Percentiles rank a stretch among this genome's conserved stretches.
Evolutionary conservation across 495 filamentous ascomycete species (phyloP).

Genomic region (Durotheca rogersii): DNA sequence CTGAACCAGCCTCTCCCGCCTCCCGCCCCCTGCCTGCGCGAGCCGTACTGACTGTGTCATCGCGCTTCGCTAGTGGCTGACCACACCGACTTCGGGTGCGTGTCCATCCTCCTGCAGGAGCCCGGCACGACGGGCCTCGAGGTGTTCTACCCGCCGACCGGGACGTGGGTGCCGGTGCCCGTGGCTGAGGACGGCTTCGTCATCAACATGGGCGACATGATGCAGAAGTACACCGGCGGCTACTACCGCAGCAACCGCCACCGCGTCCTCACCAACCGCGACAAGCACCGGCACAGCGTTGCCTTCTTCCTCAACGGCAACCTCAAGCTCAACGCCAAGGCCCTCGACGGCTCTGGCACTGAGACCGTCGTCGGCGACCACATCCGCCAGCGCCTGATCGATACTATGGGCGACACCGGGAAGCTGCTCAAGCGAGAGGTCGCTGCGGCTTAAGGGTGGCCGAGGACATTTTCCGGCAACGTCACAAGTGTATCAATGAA

Average conservation of each 20-base stretch:
- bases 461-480: background rate
- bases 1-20: no score
- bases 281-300: constrained; percentile 28
- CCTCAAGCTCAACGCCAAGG: constrained; percentile 1
- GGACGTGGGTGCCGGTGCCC: constrained; percentile 39
- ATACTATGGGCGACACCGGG: constrained; percentile 7
- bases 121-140: constrained; percentile 42
- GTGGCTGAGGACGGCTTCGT: constrained; percentile 39
- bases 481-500: background rate
- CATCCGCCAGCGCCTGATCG: constrained; percentile 5
- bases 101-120: constrained; percentile 45
- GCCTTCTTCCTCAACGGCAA: constrained; percentile 6
- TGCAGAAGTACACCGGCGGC: constrained; percentile 41
- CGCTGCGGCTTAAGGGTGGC: background rate
- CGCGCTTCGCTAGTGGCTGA: constrained; percentile 19
- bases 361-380: constrained; percentile 6
- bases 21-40: no score
- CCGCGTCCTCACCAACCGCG: constrained; percentile 40
- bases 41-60: background rate
- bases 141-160: constrained; percentile 36
- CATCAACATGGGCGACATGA: constrained; percentile 46
- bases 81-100: constrained; percentile 35
- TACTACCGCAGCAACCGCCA: constrained; percentile 42
- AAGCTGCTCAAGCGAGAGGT: background rate
- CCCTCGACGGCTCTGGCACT: constrained; percentile 1